A percentile compares a stretch with the other conserved stretches of the same genome.
These are phyloP conservation scores for Phytophthora meadii DNA, from an alignment of 352 stramenopile genomes.

Conservation along the genomic window DNA sequence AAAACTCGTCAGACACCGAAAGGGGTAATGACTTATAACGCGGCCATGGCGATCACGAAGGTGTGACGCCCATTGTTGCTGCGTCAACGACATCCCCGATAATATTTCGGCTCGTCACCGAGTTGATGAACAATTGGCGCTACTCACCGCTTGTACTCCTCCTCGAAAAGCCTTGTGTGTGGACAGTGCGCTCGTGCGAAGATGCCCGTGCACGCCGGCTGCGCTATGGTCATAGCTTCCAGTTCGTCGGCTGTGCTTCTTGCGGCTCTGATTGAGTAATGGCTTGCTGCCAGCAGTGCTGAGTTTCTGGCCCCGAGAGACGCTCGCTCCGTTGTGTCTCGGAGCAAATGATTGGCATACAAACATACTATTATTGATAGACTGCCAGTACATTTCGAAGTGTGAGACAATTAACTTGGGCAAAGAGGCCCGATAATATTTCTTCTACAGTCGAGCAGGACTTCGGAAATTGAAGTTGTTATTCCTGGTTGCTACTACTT, in stretches of 20 bases:
- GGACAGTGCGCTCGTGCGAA: constrained; percentile 50
- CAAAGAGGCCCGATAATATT: too few species aligned
- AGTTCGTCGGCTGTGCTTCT: background rate
- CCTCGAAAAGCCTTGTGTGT: constrained; percentile 56
- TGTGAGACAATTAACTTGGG: too few species aligned
- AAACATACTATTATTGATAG: too few species aligned
- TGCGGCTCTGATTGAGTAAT: constrained; percentile 18
- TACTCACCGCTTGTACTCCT: constrained; percentile 72
- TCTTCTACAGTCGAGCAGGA: too few species aligned
- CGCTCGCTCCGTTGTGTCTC: constrained; percentile 20
- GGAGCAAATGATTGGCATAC: background rate
- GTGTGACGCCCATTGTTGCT: background rate
- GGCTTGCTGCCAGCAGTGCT: background rate
- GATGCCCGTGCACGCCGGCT: constrained; percentile 43
- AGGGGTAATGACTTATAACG: too few species aligned
- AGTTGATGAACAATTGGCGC: too few species aligned
- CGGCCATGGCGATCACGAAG: too few species aligned
- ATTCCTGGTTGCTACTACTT: too few species aligned
- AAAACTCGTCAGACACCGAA: too few species aligned
- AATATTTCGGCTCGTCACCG: too few species aligned
- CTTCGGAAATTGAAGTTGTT: too few species aligned
- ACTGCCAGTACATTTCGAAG: too few species aligned
- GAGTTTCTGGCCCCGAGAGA: background rate
- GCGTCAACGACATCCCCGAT: background rate
- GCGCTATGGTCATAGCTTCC: constrained; percentile 12